Conservation (phyloP, 139 green algal genomes). For the Marvania coccoides region DNA sequence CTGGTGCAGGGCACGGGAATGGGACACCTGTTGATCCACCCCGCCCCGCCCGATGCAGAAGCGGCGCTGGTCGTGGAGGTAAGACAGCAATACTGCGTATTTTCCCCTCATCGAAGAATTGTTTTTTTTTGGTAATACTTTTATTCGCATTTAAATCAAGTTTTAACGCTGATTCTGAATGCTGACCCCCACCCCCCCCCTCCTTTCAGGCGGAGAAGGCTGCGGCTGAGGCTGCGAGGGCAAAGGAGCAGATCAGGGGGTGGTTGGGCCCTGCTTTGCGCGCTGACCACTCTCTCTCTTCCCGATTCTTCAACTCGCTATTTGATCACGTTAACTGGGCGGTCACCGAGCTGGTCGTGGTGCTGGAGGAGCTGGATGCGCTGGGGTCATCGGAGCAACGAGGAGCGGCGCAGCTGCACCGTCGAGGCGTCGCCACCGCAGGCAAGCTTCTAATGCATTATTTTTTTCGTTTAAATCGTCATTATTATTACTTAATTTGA, state of each 20-base stretch:
- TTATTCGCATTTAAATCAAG: too few relatives aligned
- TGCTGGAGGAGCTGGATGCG: conserved; percentile 27
- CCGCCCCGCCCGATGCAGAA: too few relatives aligned
- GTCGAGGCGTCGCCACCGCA: not conserved
- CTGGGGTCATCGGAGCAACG: not conserved
- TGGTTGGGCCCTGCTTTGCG: not conserved
- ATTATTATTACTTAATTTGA: too few relatives aligned
- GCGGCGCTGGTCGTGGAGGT: too few relatives aligned
- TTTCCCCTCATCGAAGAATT: too few relatives aligned
- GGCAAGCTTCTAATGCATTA: not conserved
- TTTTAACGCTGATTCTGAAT: too few relatives aligned
- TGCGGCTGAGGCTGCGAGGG: not conserved
- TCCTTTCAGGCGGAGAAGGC: conserved; percentile 4
- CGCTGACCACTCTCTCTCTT: conserved; percentile 18
- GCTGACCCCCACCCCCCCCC: too few relatives aligned
- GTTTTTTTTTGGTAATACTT: too few relatives aligned
- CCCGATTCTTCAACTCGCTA: conserved; percentile 73
- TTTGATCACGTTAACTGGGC: conserved; percentile 83
- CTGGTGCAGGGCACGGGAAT: not conserved
- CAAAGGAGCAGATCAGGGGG: not conserved
- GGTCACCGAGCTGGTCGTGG: conserved; percentile 67
- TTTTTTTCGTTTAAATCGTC: too few relatives aligned
- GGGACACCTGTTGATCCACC: not conserved
- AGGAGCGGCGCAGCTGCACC: not conserved
- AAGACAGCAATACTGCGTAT: too few relatives aligned